phyloP scores from a whole-genome alignment of 2,329 filamentous ascomycete genomes.

The Venturia effusa region DNA sequence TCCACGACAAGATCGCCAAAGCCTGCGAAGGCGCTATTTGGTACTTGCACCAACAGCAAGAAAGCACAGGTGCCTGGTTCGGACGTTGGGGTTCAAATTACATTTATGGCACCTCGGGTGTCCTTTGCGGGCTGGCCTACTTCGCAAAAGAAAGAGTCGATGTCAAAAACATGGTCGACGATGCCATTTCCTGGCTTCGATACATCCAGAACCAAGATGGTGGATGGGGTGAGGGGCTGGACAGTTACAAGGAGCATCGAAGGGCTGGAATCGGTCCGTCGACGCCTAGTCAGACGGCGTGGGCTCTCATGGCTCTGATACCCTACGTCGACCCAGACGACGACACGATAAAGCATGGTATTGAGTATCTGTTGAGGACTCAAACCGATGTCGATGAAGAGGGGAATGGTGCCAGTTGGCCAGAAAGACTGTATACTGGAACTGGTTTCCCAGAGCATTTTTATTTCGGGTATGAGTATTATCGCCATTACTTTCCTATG shows the following conservation, averaged over 20 bases:
- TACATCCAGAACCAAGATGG: background rate
- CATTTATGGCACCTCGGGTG: background rate
- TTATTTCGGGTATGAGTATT: background rate
- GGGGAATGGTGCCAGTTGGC: background rate
- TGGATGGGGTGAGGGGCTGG: background rate
- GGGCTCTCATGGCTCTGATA: conserved; percentile 6
- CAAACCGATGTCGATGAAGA: background rate
- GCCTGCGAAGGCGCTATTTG: background rate
- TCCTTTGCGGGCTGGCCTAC: background rate
- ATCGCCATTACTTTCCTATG: background rate
- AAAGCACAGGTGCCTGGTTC: background rate
- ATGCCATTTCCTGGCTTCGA: background rate
- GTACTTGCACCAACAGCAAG: background rate
- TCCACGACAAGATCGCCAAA: background rate
- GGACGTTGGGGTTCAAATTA: conserved; percentile 1
- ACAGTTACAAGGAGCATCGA: background rate
- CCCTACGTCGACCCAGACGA: background rate
- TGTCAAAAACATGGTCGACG: background rate
- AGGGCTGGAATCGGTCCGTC: background rate
- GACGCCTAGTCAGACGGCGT: background rate
- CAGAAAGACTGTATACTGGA: background rate
- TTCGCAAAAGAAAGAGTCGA: background rate
- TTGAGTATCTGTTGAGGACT: background rate
- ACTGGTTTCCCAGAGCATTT: background rate
- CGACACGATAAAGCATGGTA: background rate